These are phyloP conservation scores for Arthrinium phaeospermum DNA, from an alignment of 2,329 filamentous ascomycete species.

Conservation along the genomic window DNA sequence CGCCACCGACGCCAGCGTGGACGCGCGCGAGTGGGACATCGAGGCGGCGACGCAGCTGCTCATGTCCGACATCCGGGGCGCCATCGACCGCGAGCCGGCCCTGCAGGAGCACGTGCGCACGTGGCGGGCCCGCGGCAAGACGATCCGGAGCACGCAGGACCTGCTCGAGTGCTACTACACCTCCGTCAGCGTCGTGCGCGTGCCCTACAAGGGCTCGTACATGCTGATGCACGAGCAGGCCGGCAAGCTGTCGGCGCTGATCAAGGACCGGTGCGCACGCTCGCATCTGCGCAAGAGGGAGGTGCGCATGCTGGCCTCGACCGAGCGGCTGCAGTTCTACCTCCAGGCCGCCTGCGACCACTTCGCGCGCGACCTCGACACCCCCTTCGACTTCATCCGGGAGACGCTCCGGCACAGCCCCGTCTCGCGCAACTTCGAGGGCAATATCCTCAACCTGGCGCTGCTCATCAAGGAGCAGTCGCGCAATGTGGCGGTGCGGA, in stretches of 20 bases:
- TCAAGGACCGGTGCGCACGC: conserved; percentile 46
- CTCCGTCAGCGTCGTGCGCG: conserved; percentile 52
- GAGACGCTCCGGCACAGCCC: conserved; percentile 41
- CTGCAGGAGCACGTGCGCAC: conserved; percentile 47
- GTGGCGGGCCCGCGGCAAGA: conserved; percentile 48
- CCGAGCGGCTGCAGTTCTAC: conserved; percentile 37
- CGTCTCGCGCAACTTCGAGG: conserved; percentile 38
- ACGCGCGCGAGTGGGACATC: conserved; percentile 50
- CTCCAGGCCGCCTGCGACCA: conserved; percentile 41
- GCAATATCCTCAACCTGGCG: conserved; percentile 38
- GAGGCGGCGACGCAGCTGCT: conserved; percentile 46
- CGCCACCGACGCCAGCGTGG: conserved; percentile 44
- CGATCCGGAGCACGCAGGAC: conserved; percentile 50
- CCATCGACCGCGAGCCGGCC: conserved; percentile 39
- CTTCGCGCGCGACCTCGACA: conserved; percentile 38
- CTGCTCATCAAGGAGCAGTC: conserved; percentile 35
- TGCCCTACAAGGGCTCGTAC: conserved; percentile 49
- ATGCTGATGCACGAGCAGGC: conserved; percentile 57
- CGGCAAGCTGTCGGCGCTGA: conserved; percentile 49
- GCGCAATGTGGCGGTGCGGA: conserved; percentile 25
- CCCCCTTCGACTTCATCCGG: conserved; percentile 41
- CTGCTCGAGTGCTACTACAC: conserved; percentile 57
- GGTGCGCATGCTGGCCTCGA: conserved; percentile 44
- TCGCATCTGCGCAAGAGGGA: conserved; percentile 48
- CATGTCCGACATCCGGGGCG: conserved; percentile 41